Percentiles rank a stretch among this genome's conserved stretches.
These are phyloP conservation scores for Thelonectria discophora DNA, from an alignment of 2,329 filamentous ascomycete species.

Conservation along the genomic window DNA sequence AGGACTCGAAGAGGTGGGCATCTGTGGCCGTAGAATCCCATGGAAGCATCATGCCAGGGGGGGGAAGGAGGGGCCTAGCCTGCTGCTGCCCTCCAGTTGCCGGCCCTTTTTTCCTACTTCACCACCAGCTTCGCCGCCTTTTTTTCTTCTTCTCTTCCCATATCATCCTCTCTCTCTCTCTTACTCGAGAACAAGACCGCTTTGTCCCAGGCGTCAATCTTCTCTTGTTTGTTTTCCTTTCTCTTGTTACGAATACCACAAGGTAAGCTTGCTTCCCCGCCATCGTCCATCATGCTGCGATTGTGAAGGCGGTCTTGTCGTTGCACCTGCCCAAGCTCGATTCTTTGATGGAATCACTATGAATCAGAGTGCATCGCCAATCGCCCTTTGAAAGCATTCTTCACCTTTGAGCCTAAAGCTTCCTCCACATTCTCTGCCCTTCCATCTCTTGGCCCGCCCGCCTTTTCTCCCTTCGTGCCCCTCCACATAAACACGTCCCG, in stretches of 20 bases:
- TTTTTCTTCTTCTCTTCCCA: slow-evolving; percentile 33
- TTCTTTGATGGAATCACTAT: neutral
- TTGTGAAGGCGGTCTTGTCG: neutral
- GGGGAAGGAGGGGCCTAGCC: slow-evolving; percentile 41
- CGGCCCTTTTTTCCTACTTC: slow-evolving; percentile 50
- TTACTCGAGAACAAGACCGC: slow-evolving; percentile 36
- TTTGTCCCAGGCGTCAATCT: slow-evolving; percentile 37
- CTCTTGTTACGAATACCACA: slow-evolving; percentile 37
- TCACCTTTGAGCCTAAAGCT: neutral
- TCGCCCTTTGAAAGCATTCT: neutral
- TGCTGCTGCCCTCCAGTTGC: slow-evolving; percentile 26
- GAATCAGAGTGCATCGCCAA: neutral
- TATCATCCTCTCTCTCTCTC: slow-evolving; percentile 33
- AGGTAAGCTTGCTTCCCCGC: slow-evolving; percentile 34
- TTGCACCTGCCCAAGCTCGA: neutral
- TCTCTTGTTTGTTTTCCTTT: slow-evolving; percentile 38
- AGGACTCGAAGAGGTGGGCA: slow-evolving; percentile 29
- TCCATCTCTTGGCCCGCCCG: neutral
- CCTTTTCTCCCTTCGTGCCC: slow-evolving; percentile 23
- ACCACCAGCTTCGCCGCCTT: slow-evolving; percentile 39
- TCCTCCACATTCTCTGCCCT: neutral
- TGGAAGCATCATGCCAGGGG: slow-evolving; percentile 53
- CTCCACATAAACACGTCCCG: slow-evolving; percentile 9
- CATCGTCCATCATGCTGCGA: slow-evolving; percentile 1
- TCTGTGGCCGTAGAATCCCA: slow-evolving; percentile 54